Percentiles rank a stretch among this genome's conserved stretches.
phyloP scores from a whole-genome alignment of 2,329 filamentous ascomycete genomes.

The Pseudogymnoascus verrucosus region DNA sequence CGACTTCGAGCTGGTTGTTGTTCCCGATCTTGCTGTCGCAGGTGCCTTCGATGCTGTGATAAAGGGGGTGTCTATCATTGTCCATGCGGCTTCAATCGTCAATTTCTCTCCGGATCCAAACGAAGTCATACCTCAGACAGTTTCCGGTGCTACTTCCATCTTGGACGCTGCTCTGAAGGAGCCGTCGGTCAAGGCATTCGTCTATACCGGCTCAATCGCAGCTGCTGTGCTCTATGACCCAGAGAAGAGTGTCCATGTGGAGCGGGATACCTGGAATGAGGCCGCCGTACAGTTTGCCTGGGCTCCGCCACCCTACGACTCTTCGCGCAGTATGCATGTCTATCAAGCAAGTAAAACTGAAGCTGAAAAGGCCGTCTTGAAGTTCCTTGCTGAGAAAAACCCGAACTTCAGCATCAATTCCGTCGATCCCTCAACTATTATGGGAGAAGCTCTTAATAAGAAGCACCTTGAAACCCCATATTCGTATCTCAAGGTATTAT shows the following conservation, averaged over 20 bases:
- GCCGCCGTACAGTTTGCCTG: conserved; percentile 24
- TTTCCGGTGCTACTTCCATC: conserved; percentile 31
- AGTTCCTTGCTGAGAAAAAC: conserved; percentile 22
- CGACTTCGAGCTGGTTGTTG: conserved; percentile 31
- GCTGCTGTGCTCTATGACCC: conserved; percentile 10
- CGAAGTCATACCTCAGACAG: conserved; percentile 33
- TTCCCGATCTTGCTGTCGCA: conserved; percentile 31
- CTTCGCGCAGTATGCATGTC: conserved; percentile 8
- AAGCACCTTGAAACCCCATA: conserved; percentile 16
- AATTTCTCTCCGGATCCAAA: conserved; percentile 34
- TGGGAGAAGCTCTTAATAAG: conserved; percentile 17
- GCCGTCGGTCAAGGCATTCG: conserved; percentile 30
- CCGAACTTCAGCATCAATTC: conserved; percentile 23
- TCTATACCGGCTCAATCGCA: conserved; percentile 23
- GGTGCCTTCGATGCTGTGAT: conserved; percentile 34
- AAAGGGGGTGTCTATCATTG: conserved; percentile 35
- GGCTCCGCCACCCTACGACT: conserved; percentile 23
- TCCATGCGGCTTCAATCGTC: conserved; percentile 38
- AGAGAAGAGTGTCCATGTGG: conserved; percentile 12
- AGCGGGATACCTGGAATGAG: conserved; percentile 28
- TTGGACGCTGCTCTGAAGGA: conserved; percentile 35
- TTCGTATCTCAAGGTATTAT: neutral
- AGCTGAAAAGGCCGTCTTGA: conserved; percentile 28
- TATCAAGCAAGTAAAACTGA: conserved; percentile 29
- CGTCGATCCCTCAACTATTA: conserved; percentile 13